Percentiles rank a stretch among this genome's conserved stretches.
Evolutionary conservation across 805 yeast genomes (phyloP).

Genomic region (Kodamaea nitidulidarum): DNA sequence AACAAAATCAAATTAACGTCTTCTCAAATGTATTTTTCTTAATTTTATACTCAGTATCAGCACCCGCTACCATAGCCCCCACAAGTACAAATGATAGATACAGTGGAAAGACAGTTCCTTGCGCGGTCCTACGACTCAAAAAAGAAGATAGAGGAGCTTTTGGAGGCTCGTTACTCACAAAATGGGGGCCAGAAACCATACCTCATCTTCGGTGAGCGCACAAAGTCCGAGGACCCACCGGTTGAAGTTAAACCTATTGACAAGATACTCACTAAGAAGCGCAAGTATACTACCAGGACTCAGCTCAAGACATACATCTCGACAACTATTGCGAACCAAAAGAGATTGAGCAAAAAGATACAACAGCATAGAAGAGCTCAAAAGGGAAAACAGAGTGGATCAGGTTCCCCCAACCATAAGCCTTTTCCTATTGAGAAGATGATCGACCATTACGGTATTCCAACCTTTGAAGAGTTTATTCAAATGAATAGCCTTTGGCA

Average conservation of each 20-base stretch:
- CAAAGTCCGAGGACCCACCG: constrained; percentile 6
- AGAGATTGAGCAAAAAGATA: constrained; percentile 32
- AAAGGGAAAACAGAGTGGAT: too few species aligned
- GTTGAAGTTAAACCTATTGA: constrained; percentile 2
- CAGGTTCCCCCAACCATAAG: too few species aligned
- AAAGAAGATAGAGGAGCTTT: constrained; percentile 35
- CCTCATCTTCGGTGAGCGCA: constrained; percentile 21
- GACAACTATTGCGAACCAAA: constrained; percentile 36
- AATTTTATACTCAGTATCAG: background rate
- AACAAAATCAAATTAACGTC: too few species aligned
- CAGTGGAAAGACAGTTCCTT: constrained; percentile 44
- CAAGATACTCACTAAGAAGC: constrained; percentile 16
- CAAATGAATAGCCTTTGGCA: constrained; percentile 69
- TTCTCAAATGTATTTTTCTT: too few species aligned
- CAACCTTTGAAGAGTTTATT: constrained; percentile 47
- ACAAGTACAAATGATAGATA: constrained; percentile 36
- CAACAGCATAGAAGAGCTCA: constrained; percentile 26
- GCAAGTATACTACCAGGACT: constrained; percentile 31
- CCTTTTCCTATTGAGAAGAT: constrained; percentile 21
- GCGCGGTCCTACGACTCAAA: constrained; percentile 40
- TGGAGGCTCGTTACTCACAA: constrained; percentile 44
- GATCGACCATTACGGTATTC: constrained; percentile 26
- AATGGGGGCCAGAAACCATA: constrained; percentile 46
- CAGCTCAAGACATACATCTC: constrained; percentile 42
- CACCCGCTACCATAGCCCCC: too few species aligned